Conservation (phyloP, 2,329 filamentous ascomycete species). For the Rhynchosporium secalis region DNA sequence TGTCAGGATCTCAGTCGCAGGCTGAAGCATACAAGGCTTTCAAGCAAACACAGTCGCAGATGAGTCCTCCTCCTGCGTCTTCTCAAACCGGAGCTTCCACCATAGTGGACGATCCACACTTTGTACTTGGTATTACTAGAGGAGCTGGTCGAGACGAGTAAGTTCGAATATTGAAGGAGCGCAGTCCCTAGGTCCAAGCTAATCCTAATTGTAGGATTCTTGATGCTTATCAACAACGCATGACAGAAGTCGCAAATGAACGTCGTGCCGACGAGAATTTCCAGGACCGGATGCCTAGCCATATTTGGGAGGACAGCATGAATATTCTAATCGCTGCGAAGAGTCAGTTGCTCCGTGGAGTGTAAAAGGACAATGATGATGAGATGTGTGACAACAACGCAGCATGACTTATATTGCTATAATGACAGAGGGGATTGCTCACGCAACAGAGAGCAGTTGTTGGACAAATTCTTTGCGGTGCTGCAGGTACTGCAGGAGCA, state of each 20-base stretch:
- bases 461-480: too few species aligned
- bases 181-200: neutral
- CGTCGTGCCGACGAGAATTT: slow-evolving; percentile 16
- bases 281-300: neutral
- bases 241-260: slow-evolving; percentile 29
- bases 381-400: neutral
- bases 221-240: slow-evolving; percentile 24
- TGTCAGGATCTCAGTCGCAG: neutral
- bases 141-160: slow-evolving; percentile 29
- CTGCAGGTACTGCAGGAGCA: too few species aligned
- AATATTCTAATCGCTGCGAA: slow-evolving; percentile 21
- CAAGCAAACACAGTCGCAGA: neutral
- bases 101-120: slow-evolving; percentile 30
- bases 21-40: neutral
- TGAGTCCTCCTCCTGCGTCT: neutral
- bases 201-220: slow-evolving; percentile 22
- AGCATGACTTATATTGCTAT: too few species aligned
- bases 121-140: slow-evolving; percentile 29
- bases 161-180: neutral
- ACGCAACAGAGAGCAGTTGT: too few species aligned
- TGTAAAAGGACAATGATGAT: neutral
- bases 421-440: too few species aligned
- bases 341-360: slow-evolving; percentile 22
- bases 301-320: slow-evolving; percentile 24
- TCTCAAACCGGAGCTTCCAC: neutral